Evolutionary conservation across 495 filamentous ascomycete species (phyloP), one percentile per base, ranked within the genome.

Genomic region (Penicillium samsonianum): DNA sequence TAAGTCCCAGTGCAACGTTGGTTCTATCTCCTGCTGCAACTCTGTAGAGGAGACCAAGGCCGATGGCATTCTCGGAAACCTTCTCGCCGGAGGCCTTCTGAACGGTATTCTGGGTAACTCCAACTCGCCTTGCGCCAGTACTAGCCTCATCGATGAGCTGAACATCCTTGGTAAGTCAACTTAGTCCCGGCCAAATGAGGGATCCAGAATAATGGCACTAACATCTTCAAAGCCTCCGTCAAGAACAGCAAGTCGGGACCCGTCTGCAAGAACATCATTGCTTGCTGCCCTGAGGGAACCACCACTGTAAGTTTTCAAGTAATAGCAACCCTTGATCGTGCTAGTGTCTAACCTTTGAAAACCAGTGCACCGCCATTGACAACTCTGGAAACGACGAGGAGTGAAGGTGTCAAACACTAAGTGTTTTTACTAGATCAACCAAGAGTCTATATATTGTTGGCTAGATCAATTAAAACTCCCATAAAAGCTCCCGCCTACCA

Each of bases 201-300:
- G 5, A 22, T 9, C 26, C 26, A 28, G 26, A 26, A 35, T 5
- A 4, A n/a, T 20, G 26, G 26, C 20, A 35, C 51, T 53, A 10
- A 53, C n/a, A 8, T 10, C 5, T 10, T 12, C 1, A 9, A 23
- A 53, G 51, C 51, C 19, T 26, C 25, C 17, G 14, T 35, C 40
- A 44, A 44, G 26, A 16, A 44, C 9, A 23, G 26, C 17, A 26
- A 53, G 9, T 30, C 40, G 0, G 51, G 51, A 1, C 40, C 51
- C 17, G 38, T 41, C 38, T 53, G 51, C 51, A 53, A 53, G 51
- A 42, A 43, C 40, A 44, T 53, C 26, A 53, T 53, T 35, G 51
- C 51, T 5, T 53, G 51, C 40, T 53, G 51, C 40, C 51, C 51
- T 0, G 51, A 44, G 40, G 51, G 51, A 35, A 35, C 26, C 51